A percentile compares a stretch with the other conserved stretches of the same genome.
These are phyloP conservation scores for Candida easanensis DNA, from an alignment of 805 yeast genomes.

Conservation along the genomic window DNA sequence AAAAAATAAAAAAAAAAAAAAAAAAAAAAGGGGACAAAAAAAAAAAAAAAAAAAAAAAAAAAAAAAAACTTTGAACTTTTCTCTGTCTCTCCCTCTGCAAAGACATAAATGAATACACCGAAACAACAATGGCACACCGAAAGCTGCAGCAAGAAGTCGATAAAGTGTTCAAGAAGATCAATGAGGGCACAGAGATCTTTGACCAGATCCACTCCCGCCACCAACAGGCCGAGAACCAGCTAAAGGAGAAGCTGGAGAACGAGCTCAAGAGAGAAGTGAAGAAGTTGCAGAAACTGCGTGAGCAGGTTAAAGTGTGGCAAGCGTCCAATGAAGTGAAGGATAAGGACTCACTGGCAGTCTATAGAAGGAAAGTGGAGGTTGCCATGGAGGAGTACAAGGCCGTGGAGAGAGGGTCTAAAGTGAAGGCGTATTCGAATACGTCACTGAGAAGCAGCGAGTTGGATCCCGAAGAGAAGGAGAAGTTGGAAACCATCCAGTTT, in stretches of 20 bases:
- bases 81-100: not conserved
- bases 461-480: constrained; percentile 80
- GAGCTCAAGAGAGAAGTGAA: constrained; percentile 94
- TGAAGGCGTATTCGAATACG: constrained; percentile 90
- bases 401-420: constrained; percentile 87
- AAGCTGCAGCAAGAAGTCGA: constrained; percentile 65
- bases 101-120: not conserved
- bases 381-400: constrained; percentile 97
- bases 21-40: not conserved
- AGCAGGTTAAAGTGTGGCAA: constrained; percentile 94
- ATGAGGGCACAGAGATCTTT: constrained; percentile 83
- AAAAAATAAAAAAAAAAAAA: not conserved
- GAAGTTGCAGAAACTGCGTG: constrained; percentile 87
- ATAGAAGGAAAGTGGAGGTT: constrained; percentile 61
- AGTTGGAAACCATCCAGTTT: constrained; percentile 67
- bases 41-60: not conserved
- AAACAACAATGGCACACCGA: constrained; percentile 23
- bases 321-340: constrained; percentile 88
- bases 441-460: constrained; percentile 58
- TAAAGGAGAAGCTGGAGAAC: constrained; percentile 86
- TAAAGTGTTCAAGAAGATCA: constrained; percentile 82
- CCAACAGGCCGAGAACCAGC: constrained; percentile 76
- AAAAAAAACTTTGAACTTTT: no score
- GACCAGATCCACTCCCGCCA: constrained; percentile 85
- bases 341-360: constrained; percentile 74